Evolutionary conservation across 371 early-diverging fungal genomes (phyloP), one percentile per base, ranked within the genome.

Genomic region (Haplosporangium sp.): DNA sequence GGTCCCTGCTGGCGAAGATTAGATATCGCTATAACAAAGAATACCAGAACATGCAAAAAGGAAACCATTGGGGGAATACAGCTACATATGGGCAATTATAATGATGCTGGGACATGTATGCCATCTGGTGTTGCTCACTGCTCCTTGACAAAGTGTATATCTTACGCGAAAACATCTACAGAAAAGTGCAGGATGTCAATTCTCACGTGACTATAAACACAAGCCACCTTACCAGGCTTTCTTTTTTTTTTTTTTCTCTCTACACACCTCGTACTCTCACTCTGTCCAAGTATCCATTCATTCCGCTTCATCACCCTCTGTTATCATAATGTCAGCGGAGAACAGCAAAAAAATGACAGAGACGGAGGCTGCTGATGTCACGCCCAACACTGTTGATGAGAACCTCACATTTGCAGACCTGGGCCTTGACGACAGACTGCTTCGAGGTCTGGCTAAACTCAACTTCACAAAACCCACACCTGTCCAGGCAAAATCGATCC

Each of bases 401-500:
- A 77, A 77, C 64, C 55, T 77, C 38, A 68, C 72, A 3, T 77
- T 77, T 59, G 79, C 66, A 20, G 79, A 77, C 68, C 40, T 77
- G 58, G 94, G 92, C 62, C 87, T 98, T 40, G 96, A 97, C 83
- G 87, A 93, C 74, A 90, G 97, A 18, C 87, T 98, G 59, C 85
- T 94, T 41, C 89, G 95, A 51, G 96, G 97, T 20, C 77, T 97
- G 29, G 93, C 94, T 16, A 90, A 91, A 74, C 86, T 94, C 40
- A 89, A 92, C 53, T 94, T 90, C 66, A 84, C 82, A 12, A 85
- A 89, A 20, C 99, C 99, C 18, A 99, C 99, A 21, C 91, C 94
- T 8, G 94, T 99, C 20, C 99, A 99, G 84, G 86, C 92, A 9
- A 91, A 92, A 53, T 94, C 95, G 11, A 97, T 99, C 61, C 99